Conservation (phyloP, 1,139 yeast genomes). For the Geotrichum restrictum region DNA sequence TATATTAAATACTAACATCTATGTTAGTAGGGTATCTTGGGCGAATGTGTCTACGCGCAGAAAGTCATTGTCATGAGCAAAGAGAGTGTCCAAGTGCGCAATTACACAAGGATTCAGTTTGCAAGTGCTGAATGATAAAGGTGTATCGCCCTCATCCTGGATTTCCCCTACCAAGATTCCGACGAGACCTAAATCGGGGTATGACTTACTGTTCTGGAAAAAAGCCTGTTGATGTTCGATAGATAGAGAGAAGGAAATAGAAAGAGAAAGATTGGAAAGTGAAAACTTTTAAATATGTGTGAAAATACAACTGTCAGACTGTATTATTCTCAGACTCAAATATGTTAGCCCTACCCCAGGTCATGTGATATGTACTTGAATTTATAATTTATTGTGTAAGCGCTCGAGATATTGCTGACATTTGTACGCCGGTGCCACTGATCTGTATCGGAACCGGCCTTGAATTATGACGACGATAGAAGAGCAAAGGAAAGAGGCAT, state of each 20-base stretch:
- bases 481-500: slow-evolving; percentile 7
- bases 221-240: background rate
- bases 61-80: slow-evolving; percentile 13
- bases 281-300: background rate
- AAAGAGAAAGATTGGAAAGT: background rate
- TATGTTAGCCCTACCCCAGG: background rate
- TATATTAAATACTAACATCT: slow-evolving; percentile 16
- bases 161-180: background rate
- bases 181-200: slow-evolving; percentile 19
- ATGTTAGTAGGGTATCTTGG: slow-evolving; percentile 11
- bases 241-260: background rate
- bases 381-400: too few species aligned
- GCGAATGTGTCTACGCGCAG: background rate
- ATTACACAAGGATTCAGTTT: slow-evolving; percentile 14
- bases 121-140: slow-evolving; percentile 20
- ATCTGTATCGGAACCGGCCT: too few species aligned
- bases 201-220: slow-evolving; percentile 20
- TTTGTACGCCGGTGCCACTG: too few species aligned
- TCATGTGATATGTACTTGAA: background rate
- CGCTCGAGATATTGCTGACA: too few species aligned
- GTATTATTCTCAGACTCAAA: background rate
- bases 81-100: slow-evolving; percentile 18
- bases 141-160: slow-evolving; percentile 17
- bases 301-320: background rate
- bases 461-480: background rate